A percentile compares a stretch with the other conserved stretches of the same genome.
These are phyloP conservation scores for Fusarium drepaniforme DNA, from an alignment of 2,329 filamentous ascomycete genomes.

Conservation along the genomic window DNA sequence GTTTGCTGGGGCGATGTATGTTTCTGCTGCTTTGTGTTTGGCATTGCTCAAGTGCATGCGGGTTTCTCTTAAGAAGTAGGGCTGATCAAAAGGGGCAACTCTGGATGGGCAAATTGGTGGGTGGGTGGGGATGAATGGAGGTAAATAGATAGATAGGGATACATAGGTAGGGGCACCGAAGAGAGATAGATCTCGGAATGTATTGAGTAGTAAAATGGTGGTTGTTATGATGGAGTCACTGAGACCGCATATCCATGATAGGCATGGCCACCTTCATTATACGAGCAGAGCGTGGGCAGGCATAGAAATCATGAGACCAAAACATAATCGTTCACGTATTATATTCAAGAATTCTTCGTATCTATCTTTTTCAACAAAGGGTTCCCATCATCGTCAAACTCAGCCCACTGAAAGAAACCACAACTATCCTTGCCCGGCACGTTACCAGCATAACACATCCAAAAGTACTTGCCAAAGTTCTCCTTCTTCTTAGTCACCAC, in stretches of 20 bases:
- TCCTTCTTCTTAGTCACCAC: slow-evolving; percentile 85
- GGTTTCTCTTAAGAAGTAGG: not conserved
- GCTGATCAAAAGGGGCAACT: not conserved
- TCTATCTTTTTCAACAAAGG: slow-evolving; percentile 57
- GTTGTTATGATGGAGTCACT: not conserved
- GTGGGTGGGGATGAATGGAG: not conserved
- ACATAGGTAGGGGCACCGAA: not conserved
- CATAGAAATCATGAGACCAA: not conserved
- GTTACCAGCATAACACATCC: slow-evolving; percentile 89
- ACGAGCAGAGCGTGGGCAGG: not conserved
- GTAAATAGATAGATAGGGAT: not conserved
- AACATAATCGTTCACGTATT: not conserved
- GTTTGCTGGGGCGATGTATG: not conserved
- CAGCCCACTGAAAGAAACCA: slow-evolving; percentile 85
- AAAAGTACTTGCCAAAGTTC: slow-evolving; percentile 86
- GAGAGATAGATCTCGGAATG: not conserved
- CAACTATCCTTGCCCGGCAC: slow-evolving; percentile 78
- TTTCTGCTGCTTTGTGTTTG: not conserved
- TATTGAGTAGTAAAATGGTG: not conserved
- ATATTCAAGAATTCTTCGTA: not conserved
- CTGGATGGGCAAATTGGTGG: not conserved
- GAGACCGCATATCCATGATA: not conserved
- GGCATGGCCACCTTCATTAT: not conserved
- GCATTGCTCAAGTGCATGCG: not conserved
- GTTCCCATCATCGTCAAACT: slow-evolving; percentile 88